Conservation (phyloP, 2,329 filamentous ascomycete genomes). For the Epichloe bromicola region DNA sequence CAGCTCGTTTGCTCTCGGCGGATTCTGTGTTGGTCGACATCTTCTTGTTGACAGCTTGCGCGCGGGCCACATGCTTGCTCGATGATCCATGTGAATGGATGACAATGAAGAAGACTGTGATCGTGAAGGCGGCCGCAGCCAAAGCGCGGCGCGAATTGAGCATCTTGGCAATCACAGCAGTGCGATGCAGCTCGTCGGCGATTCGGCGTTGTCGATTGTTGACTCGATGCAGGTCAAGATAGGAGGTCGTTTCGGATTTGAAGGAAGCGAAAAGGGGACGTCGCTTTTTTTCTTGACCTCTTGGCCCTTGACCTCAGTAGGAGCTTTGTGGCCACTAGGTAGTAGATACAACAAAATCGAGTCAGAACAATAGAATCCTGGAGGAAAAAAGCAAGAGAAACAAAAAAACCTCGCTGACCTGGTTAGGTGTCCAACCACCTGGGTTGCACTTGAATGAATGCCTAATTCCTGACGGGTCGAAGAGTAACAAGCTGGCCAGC, state of each 20-base stretch:
- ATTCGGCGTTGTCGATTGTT: neutral
- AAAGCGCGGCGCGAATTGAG: conserved; percentile 67
- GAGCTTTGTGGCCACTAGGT: too few species aligned
- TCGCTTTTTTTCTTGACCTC: neutral
- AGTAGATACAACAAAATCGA: too few species aligned
- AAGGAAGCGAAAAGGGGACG: neutral
- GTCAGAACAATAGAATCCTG: too few species aligned
- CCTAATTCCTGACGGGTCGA: too few species aligned
- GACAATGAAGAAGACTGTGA: conserved; percentile 57
- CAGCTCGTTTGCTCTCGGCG: conserved; percentile 3
- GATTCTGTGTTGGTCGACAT: conserved; percentile 10
- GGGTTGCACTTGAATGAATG: too few species aligned
- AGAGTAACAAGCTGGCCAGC: too few species aligned
- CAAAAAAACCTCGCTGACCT: too few species aligned
- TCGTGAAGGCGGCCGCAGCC: conserved; percentile 53
- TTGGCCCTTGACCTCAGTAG: neutral
- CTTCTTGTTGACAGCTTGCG: conserved; percentile 11
- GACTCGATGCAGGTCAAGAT: neutral
- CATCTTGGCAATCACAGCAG: conserved; percentile 37
- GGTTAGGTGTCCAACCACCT: too few species aligned
- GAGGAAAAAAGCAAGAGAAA: too few species aligned
- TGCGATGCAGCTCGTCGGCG: neutral
- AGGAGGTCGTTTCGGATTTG: neutral
- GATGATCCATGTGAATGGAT: conserved; percentile 39
- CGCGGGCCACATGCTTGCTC: neutral